Conservation (phyloP, 305 asterid genomes). For the Fraxinus sp. region DNA sequence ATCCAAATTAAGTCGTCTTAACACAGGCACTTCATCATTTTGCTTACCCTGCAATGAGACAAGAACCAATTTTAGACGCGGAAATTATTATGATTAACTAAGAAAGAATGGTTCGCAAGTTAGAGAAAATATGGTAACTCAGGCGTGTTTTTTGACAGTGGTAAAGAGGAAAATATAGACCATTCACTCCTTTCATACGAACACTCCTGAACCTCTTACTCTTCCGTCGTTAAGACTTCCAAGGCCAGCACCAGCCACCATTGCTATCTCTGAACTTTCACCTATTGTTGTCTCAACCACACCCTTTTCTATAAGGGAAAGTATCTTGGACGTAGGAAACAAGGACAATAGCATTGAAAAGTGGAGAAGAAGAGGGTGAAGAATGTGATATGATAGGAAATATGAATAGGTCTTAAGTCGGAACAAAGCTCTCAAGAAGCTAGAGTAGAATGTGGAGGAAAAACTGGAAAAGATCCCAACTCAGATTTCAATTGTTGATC, state of each 20-base stretch:
- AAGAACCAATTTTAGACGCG: background rate
- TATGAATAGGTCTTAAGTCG: background rate
- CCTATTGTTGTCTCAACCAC: background rate
- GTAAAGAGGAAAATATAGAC: background rate
- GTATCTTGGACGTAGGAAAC: background rate
- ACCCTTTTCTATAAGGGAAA: background rate
- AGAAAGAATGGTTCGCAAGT: background rate
- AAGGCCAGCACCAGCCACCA: background rate
- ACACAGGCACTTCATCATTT: constrained; percentile 36
- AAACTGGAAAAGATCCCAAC: background rate
- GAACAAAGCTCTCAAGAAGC: background rate
- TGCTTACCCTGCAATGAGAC: constrained; percentile 47
- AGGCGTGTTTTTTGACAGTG: background rate
- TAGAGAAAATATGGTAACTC: constrained; percentile 1
- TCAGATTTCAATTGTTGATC: background rate
- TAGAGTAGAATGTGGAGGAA: background rate
- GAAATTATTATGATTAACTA: background rate
- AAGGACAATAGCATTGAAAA: background rate
- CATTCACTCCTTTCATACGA: background rate
- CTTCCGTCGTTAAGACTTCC: background rate
- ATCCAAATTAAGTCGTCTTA: constrained; percentile 70
- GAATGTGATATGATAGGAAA: background rate
- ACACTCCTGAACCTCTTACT: background rate
- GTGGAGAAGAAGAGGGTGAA: background rate
- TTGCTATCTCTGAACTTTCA: background rate